Base-by-base conservation (phyloP, 305 asterid genomes). In the Plantago lanceolata region DNA sequence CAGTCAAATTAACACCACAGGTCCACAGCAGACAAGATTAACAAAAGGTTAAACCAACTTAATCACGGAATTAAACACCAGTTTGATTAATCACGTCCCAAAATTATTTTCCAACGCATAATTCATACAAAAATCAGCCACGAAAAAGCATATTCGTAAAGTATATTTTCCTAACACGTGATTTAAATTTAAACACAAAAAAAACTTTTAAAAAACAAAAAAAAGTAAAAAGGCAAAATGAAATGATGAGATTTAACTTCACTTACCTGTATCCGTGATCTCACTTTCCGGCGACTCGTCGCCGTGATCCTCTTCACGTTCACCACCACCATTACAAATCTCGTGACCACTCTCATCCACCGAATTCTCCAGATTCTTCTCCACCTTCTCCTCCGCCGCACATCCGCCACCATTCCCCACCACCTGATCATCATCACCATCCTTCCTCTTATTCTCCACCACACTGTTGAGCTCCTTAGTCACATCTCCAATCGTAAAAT, bases 401-500 rank as follows among this genome's bases (percentile, higher is more conserved):
- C 79, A 44, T 63, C 77, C 45, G 48, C 57, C 26, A 43, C 28
- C 63, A 64, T n/a, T n/a, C n/a, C n/a, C 58, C 72, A 54, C 51
- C 64, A 2, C 74, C 63, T 16, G n/a, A n/a, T n/a, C n/a, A n/a
- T n/a, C n/a, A n/a, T n/a, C n/a, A n/a, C n/a, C n/a, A n/a, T n/a
- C 84, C 79, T 65, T 77, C 11, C 64, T 59, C 76, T 82, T 86
- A 66, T 71, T 80, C 44, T 72, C 85, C 33, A 75, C 84, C 6
- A 83, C 95, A 64, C 83, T 86, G 21, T 75, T 80, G 44, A 94
- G 95, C 88, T 90, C 96, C 61, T 43, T 35, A 11, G 82, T 53
- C 29, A 94, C 94, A 59, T 86, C 97, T 4, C 87, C 88, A 47
- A 90, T 90, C n/a, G 99, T 78, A 76, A 63, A 86, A 78, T 82